A percentile compares a stretch with the other conserved stretches of the same genome.
Evolutionary conservation across 495 filamentous ascomycete genomes (phyloP).

Genomic region (Penicillium manginii): DNA sequence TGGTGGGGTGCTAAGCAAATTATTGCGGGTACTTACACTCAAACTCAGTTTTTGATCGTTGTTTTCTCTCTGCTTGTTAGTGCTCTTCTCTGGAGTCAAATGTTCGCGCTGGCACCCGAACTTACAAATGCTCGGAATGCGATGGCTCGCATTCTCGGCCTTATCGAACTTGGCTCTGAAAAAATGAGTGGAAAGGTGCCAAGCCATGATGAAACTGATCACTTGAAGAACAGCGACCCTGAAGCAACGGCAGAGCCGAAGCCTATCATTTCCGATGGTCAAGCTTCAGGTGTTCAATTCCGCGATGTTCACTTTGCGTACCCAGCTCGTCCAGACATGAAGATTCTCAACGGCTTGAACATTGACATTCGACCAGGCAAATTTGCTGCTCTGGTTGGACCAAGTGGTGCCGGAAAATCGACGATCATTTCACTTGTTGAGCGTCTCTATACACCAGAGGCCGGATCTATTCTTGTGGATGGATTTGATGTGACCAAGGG

Average conservation of each 20-base stretch:
- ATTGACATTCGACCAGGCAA: constrained; percentile 59
- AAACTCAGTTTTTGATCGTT: constrained; percentile 67
- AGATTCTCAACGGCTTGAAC: constrained; percentile 56
- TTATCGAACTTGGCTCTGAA: constrained; percentile 50
- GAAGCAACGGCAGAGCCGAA: constrained; percentile 25
- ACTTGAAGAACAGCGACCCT: constrained; percentile 12
- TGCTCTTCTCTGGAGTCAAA: constrained; percentile 66
- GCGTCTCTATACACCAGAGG: constrained; percentile 56
- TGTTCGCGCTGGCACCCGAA: constrained; percentile 68
- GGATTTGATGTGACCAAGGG: constrained; percentile 43
- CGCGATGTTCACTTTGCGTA: constrained; percentile 62
- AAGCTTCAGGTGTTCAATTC: constrained; percentile 51
- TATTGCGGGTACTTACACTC: constrained; percentile 56
- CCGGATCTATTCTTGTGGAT: constrained; percentile 47
- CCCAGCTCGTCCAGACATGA: constrained; percentile 58
- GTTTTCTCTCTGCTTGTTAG: constrained; percentile 46
- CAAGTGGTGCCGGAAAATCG: constrained; percentile 64
- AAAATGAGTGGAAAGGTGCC: constrained; percentile 34
- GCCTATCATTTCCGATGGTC: constrained; percentile 2
- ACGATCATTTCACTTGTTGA: constrained; percentile 64
- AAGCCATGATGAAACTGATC: constrained; percentile 1
- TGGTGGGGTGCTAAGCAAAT: constrained; percentile 72
- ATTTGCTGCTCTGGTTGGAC: constrained; percentile 63
- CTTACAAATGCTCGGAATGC: constrained; percentile 56
- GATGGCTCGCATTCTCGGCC: constrained; percentile 48